Evolutionary conservation across 2,329 filamentous ascomycete genomes (phyloP).

Genomic region (Sordariomycetes sp.): DNA sequence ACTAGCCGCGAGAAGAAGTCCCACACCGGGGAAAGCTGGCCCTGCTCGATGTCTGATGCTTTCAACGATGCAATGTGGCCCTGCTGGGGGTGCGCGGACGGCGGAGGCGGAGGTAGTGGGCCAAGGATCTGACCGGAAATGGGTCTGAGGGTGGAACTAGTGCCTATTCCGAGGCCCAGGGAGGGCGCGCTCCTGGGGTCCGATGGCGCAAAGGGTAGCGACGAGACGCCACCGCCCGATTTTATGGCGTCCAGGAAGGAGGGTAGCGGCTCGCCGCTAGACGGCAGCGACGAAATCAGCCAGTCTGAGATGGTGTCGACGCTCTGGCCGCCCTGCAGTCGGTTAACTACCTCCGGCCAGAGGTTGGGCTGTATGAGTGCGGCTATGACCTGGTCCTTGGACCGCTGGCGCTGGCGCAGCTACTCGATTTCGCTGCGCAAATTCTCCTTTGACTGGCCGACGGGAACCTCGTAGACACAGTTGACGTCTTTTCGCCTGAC

Average conservation of each 20-base stretch:
- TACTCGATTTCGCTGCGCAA: constrained; percentile 49
- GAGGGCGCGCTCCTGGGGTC: constrained; percentile 16
- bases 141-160: background rate
- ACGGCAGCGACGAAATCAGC: constrained; percentile 25
- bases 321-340: constrained; percentile 41
- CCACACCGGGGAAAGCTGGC: constrained; percentile 37
- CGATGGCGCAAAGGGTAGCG: constrained; percentile 17
- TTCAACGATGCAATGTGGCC: background rate
- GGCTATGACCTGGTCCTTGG: constrained; percentile 42
- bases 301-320: constrained; percentile 46
- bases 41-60: background rate
- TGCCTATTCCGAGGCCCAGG: constrained; percentile 17
- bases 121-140: background rate
- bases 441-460: constrained; percentile 53
- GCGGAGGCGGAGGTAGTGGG: background rate
- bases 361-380: constrained; percentile 40
- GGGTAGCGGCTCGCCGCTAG: constrained; percentile 18
- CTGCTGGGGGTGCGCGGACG: background rate
- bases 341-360: constrained; percentile 42
- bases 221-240: constrained; percentile 9
- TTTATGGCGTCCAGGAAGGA: constrained; percentile 8
- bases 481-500: constrained; percentile 40
- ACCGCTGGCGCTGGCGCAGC: constrained; percentile 41
- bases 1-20: constrained; percentile 28
- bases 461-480: constrained; percentile 51